Conservation (phyloP, 2,329 filamentous ascomycete genomes). For the Cladobotryum protrusum region DNA sequence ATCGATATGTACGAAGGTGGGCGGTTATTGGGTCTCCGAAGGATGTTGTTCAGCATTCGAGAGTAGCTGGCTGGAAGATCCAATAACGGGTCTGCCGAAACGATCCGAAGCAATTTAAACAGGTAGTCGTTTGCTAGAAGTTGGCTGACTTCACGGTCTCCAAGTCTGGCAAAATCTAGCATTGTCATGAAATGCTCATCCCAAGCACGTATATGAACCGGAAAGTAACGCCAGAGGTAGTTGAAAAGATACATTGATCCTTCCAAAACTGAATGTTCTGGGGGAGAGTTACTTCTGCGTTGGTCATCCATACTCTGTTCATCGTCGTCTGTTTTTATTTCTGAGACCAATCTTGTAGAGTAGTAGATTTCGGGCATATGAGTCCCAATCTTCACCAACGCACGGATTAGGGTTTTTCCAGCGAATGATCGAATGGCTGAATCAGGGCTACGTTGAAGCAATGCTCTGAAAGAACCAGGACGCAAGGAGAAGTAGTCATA, state of each 20-base stretch:
- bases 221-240: conserved; percentile 56
- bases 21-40: conserved; percentile 43
- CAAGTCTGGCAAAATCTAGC: conserved; percentile 57
- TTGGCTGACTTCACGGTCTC: conserved; percentile 48
- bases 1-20: conserved; percentile 49
- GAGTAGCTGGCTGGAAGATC: conserved; percentile 50
- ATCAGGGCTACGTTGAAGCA: conserved; percentile 59
- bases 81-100: conserved; percentile 51
- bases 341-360: conserved; percentile 2
- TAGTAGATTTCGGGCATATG: conserved; percentile 43
- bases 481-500: conserved; percentile 55
- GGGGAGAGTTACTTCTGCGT: conserved; percentile 3
- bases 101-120: conserved; percentile 49
- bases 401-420: conserved; percentile 44
- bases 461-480: conserved; percentile 52
- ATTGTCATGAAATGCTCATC: conserved; percentile 70
- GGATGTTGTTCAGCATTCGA: conserved; percentile 46
- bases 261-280: conserved; percentile 25
- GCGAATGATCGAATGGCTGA: conserved; percentile 47
- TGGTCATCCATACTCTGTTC: background rate
- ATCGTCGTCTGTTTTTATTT: background rate
- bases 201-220: conserved; percentile 60
- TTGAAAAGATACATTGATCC: conserved; percentile 43
- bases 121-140: conserved; percentile 59
- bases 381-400: conserved; percentile 47